A percentile compares a stretch with the other conserved stretches of the same genome.
Evolutionary conservation across 2,329 filamentous ascomycete genomes (phyloP).

Genomic region (Cytospora leucostoma): DNA sequence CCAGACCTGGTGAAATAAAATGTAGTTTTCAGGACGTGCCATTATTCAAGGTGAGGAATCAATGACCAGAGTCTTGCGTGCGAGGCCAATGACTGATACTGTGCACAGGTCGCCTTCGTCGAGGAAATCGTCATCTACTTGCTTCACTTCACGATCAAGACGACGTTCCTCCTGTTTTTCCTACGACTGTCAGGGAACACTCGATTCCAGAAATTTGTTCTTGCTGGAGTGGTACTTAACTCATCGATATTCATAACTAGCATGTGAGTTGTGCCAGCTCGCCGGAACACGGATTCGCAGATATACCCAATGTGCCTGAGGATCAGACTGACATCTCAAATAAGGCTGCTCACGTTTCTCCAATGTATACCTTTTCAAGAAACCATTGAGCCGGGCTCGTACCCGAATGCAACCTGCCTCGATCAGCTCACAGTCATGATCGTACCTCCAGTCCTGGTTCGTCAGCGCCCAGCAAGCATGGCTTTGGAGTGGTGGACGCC

Average conservation of each 20-base stretch:
- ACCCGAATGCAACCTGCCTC: constrained; percentile 1
- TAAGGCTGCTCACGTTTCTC: background rate
- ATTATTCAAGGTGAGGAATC: background rate
- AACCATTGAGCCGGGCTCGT: background rate
- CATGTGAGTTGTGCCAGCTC: background rate
- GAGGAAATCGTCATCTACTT: background rate
- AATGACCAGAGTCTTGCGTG: background rate
- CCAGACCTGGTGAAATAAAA: background rate
- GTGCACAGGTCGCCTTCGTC: constrained; percentile 1
- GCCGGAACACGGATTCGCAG: background rate
- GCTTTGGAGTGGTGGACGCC: background rate
- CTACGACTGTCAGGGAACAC: background rate
- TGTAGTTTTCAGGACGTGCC: background rate
- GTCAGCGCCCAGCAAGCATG: background rate
- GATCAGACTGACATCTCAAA: background rate
- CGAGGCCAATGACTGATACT: background rate
- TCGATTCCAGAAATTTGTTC: background rate
- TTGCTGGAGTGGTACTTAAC: background rate
- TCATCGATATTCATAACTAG: background rate
- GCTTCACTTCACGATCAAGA: constrained; percentile 7
- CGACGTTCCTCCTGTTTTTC: constrained; percentile 4
- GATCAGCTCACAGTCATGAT: constrained; percentile 12
- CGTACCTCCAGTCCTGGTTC: constrained; percentile 1
- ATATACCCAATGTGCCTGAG: background rate
- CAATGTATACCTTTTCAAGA: constrained; percentile 8